Conservation (phyloP, 345 rosid species). For the Dimocarpus longan region DNA sequence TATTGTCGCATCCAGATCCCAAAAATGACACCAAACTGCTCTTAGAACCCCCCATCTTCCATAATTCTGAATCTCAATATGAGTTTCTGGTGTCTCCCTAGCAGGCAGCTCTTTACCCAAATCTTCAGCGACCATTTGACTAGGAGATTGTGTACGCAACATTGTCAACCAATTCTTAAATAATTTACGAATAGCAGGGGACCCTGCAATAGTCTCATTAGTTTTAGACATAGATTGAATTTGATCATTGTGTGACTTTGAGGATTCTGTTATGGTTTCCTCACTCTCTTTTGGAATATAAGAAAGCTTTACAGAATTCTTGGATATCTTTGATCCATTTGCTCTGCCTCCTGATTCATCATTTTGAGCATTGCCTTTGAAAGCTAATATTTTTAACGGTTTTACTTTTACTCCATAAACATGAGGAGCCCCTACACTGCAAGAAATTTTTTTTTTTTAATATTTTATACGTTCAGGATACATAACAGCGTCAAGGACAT, state of each 20-base stretch:
- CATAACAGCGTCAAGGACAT: slow-evolving; percentile 12
- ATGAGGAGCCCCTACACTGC: slow-evolving; percentile 66
- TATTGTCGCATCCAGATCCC: slow-evolving; percentile 71
- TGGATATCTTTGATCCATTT: slow-evolving; percentile 53
- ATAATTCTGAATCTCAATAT: slow-evolving; percentile 32
- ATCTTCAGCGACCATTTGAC: slow-evolving; percentile 53
- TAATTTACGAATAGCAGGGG: slow-evolving; percentile 71
- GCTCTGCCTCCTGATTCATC: slow-evolving; percentile 57
- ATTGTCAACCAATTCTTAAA: slow-evolving; percentile 83
- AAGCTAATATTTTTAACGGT: slow-evolving; percentile 66
- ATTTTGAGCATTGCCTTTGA: slow-evolving; percentile 68
- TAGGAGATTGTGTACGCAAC: slow-evolving; percentile 54
- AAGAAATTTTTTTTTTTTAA: slow-evolving; percentile 33
- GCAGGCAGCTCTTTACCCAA: slow-evolving; percentile 53
- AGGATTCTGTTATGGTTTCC: slow-evolving; percentile 50
- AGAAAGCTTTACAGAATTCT: slow-evolving; percentile 63
- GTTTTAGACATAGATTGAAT: slow-evolving; percentile 65
- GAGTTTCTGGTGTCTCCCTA: slow-evolving; percentile 32
- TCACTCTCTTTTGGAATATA: slow-evolving; percentile 69
- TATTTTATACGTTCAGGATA: slow-evolving; percentile 26
- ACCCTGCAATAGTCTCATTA: slow-evolving; percentile 54
- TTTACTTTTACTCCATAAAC: slow-evolving; percentile 50
- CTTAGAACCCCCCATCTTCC: slow-evolving; percentile 42
- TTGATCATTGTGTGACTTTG: slow-evolving; percentile 60
- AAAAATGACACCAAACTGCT: slow-evolving; percentile 53